Conservation (phyloP, 352 stramenopile species). For the Phytophthora sojae region DNA sequence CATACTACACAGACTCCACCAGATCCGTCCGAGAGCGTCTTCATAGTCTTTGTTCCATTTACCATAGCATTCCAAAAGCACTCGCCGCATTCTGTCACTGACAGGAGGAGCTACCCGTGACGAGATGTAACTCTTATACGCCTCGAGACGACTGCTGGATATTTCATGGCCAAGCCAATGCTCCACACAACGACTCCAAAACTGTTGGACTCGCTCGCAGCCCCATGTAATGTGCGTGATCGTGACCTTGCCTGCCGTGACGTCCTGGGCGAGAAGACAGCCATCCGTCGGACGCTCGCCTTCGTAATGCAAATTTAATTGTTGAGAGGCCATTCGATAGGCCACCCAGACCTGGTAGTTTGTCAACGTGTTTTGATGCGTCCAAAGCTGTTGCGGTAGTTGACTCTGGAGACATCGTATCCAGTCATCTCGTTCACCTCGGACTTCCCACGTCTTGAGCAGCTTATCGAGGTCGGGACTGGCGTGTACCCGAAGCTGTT, state of each 20-base stretch:
- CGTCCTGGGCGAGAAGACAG: too few relatives aligned
- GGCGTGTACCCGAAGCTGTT: too few relatives aligned
- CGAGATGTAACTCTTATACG: not conserved
- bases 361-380: too few relatives aligned
- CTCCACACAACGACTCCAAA: not conserved
- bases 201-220: not conserved
- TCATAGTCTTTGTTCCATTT: not conserved
- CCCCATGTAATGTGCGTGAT: not conserved
- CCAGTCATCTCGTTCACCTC: too few relatives aligned
- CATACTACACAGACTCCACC: not conserved
- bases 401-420: too few relatives aligned
- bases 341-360: too few relatives aligned
- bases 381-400: too few relatives aligned
- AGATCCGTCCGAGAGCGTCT: not conserved
- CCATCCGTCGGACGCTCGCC: too few relatives aligned
- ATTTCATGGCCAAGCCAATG: not conserved
- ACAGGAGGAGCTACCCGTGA: not conserved
- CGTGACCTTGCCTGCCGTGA: not conserved
- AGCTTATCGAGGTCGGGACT: too few relatives aligned
- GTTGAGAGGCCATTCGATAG: not conserved
- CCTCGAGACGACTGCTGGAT: not conserved
- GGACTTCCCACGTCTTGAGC: too few relatives aligned
- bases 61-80: not conserved
- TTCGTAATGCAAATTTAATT: not conserved
- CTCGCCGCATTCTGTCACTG: too few relatives aligned